phyloP scores from a whole-genome alignment of 1,139 yeast species.

The Debaryomycetaceae sp. region DNA sequence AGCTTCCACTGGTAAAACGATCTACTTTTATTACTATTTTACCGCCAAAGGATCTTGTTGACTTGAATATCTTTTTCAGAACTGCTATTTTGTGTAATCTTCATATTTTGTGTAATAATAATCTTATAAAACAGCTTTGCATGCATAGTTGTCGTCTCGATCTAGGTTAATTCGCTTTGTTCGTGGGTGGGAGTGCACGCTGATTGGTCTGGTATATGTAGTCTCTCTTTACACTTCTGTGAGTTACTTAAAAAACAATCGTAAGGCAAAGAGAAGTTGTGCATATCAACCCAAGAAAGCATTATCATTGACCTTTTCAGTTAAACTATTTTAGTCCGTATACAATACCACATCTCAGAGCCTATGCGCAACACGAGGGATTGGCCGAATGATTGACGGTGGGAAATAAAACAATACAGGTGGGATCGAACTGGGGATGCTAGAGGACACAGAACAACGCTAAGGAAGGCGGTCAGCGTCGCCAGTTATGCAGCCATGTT shows the following conservation, averaged over 20 bases:
- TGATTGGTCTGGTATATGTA: not conserved
- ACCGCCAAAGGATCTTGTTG: not conserved
- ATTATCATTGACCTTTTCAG: not conserved
- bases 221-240: not conserved
- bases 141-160: not conserved
- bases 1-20: not conserved
- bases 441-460: no score
- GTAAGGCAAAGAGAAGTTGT: not conserved
- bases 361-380: not conserved
- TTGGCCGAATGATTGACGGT: not conserved
- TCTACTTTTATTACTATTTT: not conserved
- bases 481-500: no score
- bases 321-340: not conserved
- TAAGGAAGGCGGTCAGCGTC: no score
- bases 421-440: no score
- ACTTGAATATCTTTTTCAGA: not conserved
- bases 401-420: not conserved
- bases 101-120: constrained; percentile 5
- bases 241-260: not conserved
- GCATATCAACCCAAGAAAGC: not conserved
- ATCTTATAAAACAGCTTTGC: constrained; percentile 3
- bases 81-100: not conserved
- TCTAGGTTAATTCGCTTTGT: not conserved
- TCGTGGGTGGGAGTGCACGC: not conserved
- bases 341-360: not conserved